A percentile compares a stretch with the other conserved stretches of the same genome.
These are phyloP conservation scores for Colletotrichum zoysiae DNA, from an alignment of 2,329 filamentous ascomycete genomes.

Conservation along the genomic window DNA sequence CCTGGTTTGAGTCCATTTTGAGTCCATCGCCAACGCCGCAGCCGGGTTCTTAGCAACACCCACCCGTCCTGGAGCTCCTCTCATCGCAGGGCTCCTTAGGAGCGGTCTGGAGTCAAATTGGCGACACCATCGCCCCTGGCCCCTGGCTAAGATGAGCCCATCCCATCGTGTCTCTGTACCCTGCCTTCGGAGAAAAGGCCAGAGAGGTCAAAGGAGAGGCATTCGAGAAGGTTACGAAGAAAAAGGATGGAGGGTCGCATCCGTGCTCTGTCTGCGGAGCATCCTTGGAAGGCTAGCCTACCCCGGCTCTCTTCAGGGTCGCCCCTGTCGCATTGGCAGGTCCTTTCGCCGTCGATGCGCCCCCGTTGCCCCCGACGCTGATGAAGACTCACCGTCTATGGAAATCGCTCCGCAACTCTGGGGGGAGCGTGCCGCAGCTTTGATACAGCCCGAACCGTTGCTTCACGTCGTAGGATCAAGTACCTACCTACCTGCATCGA, in stretches of 20 bases:
- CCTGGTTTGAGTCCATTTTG: constrained; percentile 65
- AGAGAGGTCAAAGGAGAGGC: constrained; percentile 13
- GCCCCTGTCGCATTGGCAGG: constrained; percentile 36
- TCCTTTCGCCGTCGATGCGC: constrained; percentile 24
- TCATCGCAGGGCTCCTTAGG: constrained; percentile 28
- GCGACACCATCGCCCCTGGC: constrained; percentile 27
- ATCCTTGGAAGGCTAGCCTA: constrained; percentile 33
- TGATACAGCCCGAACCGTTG: constrained; percentile 16
- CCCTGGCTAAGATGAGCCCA: constrained; percentile 7
- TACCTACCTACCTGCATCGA: not conserved
- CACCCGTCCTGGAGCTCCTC: constrained; percentile 20
- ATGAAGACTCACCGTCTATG: constrained; percentile 30
- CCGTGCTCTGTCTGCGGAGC: constrained; percentile 39
- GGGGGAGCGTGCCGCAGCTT: constrained; percentile 16
- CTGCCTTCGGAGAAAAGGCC: constrained; percentile 4
- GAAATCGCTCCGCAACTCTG: constrained; percentile 30
- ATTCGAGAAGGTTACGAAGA: constrained; percentile 40
- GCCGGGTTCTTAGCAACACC: constrained; percentile 5
- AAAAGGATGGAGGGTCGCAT: constrained; percentile 41
- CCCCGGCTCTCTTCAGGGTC: constrained; percentile 34
- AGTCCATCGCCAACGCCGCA: constrained; percentile 52
- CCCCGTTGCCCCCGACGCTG: constrained; percentile 11
- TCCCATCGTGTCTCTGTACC: constrained; percentile 26
- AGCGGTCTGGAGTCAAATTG: constrained; percentile 39
- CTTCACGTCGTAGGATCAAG: not conserved